phyloP scores from a whole-genome alignment of 2,329 filamentous ascomycete species.

The Emmonsiellopsis sp. region DNA sequence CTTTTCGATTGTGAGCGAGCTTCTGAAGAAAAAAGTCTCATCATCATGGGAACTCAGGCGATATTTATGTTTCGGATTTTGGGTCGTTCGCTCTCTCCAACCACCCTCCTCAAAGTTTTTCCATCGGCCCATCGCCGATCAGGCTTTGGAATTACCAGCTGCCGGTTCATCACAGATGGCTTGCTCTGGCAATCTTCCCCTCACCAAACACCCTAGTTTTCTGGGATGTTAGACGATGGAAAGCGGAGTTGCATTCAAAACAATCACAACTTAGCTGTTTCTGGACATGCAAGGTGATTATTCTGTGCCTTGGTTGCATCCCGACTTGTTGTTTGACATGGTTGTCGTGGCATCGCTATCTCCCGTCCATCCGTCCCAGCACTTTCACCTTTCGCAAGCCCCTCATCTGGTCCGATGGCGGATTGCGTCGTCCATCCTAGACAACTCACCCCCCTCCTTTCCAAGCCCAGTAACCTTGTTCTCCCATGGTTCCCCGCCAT shows the following conservation, averaged over 20 bases:
- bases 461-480: slow-evolving; percentile 4
- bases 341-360: slow-evolving; percentile 28
- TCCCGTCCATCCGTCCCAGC: slow-evolving; percentile 18
- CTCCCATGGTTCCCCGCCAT: slow-evolving; percentile 8
- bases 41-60: slow-evolving; percentile 20
- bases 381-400: slow-evolving; percentile 7
- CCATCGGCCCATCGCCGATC: slow-evolving; percentile 16
- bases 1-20: slow-evolving; percentile 23
- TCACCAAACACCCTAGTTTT: slow-evolving; percentile 19
- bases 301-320: slow-evolving; percentile 25
- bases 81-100: slow-evolving; percentile 13
- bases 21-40: slow-evolving; percentile 21
- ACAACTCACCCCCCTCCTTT: slow-evolving; percentile 2
- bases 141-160: slow-evolving; percentile 25
- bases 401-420: slow-evolving; percentile 11
- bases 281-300: slow-evolving; percentile 1
- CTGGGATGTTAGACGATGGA: slow-evolving; percentile 20
- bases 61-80: slow-evolving; percentile 33
- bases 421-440: slow-evolving; percentile 4
- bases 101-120: slow-evolving; percentile 2
- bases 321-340: slow-evolving; percentile 21
- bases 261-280: not conserved
- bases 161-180: slow-evolving; percentile 13
- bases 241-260: slow-evolving; percentile 24
- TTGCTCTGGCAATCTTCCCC: not conserved